Percentiles rank a stretch among this genome's conserved stretches.
phyloP scores from a whole-genome alignment of 495 filamentous ascomycete genomes.

The Penicillium canariense region DNA sequence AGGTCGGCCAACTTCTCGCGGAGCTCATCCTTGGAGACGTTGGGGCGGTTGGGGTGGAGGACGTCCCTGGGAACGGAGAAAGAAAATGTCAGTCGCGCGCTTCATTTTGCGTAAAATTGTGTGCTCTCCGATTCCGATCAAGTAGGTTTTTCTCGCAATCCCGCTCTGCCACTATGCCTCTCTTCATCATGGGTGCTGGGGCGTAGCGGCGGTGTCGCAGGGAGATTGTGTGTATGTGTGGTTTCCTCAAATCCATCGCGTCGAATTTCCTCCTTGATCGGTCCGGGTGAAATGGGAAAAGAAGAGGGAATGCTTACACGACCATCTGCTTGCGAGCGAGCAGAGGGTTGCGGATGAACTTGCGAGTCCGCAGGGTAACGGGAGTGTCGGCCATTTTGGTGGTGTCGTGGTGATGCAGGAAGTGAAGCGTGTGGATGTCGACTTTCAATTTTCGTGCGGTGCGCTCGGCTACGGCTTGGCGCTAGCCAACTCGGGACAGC shows the following conservation, averaged over 20 bases:
- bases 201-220: not conserved
- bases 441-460: conserved; percentile 44
- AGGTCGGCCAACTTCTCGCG: conserved; percentile 88
- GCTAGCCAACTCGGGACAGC: conserved; percentile 26
- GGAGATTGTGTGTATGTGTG: not conserved
- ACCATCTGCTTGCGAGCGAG: conserved; percentile 99
- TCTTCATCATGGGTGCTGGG: not conserved
- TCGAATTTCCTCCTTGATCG: conserved; percentile 17
- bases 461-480: conserved; percentile 44
- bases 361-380: conserved; percentile 98
- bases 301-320: conserved; percentile 68
- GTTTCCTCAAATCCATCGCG: conserved; percentile 3
- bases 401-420: conserved; percentile 36
- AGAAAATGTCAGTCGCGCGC: conserved; percentile 20
- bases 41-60: conserved; percentile 96
- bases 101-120: not conserved
- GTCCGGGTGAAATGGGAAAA: conserved; percentile 11
- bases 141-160: not conserved
- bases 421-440: conserved; percentile 24
- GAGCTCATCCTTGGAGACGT: conserved; percentile 98
- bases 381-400: conserved; percentile 85
- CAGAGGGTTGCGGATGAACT: conserved; percentile 99
- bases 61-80: conserved; percentile 69
- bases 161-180: not conserved
- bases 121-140: not conserved